Base-by-base conservation (phyloP, 2,329 filamentous ascomycete genomes). In the Curvularia eragrostidis region DNA sequence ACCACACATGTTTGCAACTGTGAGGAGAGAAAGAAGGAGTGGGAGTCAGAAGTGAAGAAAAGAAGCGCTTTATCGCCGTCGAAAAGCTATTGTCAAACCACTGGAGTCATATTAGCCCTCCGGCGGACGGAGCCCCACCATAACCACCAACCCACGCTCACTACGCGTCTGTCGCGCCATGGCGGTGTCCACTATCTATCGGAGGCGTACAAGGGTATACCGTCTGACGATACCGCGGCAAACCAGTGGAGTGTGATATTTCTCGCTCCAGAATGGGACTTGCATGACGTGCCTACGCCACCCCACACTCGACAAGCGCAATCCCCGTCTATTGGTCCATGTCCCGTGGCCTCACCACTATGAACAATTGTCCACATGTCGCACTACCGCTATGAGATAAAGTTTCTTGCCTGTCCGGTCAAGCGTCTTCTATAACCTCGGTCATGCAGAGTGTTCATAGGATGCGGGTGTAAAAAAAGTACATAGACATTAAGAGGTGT, bases 1-100 rank as follows among this genome's bases (percentile, higher is more conserved):
- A 80, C 93, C 93, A 89, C 93, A 97, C 93, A 97, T 97, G 72
- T 78, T 90, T 83, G 52, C 58, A 48, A 56, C 55, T 60, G 56
- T 38, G 50, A 51, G 51, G 46, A 39, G 43, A 48, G 30, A 42
- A 56, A 56, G 54, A 54, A 30, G 49, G 58, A 55, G 42, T 36
- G 53, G 54, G 48, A 53, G 46, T 30, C 30, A 52, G 50, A 56
- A 46, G 32, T 49, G 50, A 48, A 54, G 41, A 44, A 36, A 55
- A 44, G 38, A 19, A 47, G 21, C 46, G 38, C 47, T 46, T 55
- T 52, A 52, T 56, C 48, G 56, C 42, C 26, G 39, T 49, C 52
- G 18, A 58, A 56, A 68, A 67, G 67, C 65, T 60, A 61, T 71
- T 68, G 61, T 62, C 61, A 47, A 61, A 44, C 39, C 56, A 63